Conservation (phyloP, 164 flowering plant genomes). For the Macadamia tetraphylla region DNA sequence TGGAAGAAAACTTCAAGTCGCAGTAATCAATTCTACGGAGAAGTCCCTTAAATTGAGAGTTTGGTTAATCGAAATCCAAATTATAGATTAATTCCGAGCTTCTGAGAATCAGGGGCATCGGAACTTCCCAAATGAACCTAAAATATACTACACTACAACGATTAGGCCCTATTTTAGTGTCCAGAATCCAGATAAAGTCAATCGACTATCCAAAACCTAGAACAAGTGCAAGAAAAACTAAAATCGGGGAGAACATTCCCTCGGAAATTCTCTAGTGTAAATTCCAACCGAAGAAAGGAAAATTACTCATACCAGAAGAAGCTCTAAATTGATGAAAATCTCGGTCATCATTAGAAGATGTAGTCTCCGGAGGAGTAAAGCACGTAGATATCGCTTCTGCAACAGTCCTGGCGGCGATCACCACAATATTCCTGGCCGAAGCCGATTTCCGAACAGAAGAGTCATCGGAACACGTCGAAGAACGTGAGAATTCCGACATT, state of each 20-base stretch:
- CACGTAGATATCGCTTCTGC: conserved; percentile 46
- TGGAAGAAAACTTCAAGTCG: no score
- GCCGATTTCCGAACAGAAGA: conserved; percentile 8
- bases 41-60: neutral
- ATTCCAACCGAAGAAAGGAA: neutral
- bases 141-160: no score
- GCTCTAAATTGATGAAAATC: neutral
- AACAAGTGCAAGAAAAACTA: no score
- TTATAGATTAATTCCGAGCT: no score
- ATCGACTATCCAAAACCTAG: neutral
- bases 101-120: no score
- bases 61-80: no score
- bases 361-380: conserved; percentile 58
- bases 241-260: neutral
- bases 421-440: conserved; percentile 28
- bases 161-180: neutral
- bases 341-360: neutral
- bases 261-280: neutral
- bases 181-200: no score
- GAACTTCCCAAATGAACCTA: no score
- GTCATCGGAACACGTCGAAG: conserved; percentile 18
- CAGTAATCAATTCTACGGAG: neutral
- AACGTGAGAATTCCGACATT: conserved; percentile 20
- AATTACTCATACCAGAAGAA: conserved; percentile 22
- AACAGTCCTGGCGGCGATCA: conserved; percentile 36